phyloP scores from a whole-genome alignment of 2,329 filamentous ascomycete species.

The Trichoderma semiorbis region DNA sequence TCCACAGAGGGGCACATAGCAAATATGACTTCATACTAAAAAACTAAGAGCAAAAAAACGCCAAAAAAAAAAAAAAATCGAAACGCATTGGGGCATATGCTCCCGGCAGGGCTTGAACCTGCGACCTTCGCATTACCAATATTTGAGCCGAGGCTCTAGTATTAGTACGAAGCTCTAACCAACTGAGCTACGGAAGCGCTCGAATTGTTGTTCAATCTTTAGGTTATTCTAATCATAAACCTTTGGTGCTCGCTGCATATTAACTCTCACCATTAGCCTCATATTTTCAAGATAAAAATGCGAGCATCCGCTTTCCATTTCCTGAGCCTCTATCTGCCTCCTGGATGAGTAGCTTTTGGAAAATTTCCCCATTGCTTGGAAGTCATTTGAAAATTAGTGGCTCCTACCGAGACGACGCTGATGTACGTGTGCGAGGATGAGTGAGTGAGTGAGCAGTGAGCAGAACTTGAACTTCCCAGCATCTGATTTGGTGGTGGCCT shows the following conservation, averaged over 20 bases:
- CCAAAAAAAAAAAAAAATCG: neutral
- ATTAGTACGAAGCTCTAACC: slow-evolving; percentile 16
- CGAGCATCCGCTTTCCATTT: neutral
- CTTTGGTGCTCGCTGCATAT: neutral
- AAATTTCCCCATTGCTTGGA: accelerated
- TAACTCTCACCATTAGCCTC: neutral
- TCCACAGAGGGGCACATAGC: neutral
- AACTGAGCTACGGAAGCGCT: slow-evolving; percentile 15
- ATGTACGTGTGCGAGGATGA: neutral
- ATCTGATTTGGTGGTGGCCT: neutral
- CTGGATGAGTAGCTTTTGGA: neutral
- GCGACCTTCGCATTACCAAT: slow-evolving; percentile 19
- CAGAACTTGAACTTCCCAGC: neutral
- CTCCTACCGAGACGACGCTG: neutral
- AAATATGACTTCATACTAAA: neutral
- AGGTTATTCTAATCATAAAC: neutral
- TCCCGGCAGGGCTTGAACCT: slow-evolving; percentile 20
- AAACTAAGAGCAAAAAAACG: neutral
- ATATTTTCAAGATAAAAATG: neutral
- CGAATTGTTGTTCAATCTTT: neutral
- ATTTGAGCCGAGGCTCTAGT: neutral
- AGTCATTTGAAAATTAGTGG: accelerated
- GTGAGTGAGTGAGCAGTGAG: neutral
- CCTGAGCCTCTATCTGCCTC: neutral
- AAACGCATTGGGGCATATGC: slow-evolving; percentile 10